Conservation (phyloP, 2,329 filamentous ascomycete genomes). For the Colletotrichum musicola region DNA sequence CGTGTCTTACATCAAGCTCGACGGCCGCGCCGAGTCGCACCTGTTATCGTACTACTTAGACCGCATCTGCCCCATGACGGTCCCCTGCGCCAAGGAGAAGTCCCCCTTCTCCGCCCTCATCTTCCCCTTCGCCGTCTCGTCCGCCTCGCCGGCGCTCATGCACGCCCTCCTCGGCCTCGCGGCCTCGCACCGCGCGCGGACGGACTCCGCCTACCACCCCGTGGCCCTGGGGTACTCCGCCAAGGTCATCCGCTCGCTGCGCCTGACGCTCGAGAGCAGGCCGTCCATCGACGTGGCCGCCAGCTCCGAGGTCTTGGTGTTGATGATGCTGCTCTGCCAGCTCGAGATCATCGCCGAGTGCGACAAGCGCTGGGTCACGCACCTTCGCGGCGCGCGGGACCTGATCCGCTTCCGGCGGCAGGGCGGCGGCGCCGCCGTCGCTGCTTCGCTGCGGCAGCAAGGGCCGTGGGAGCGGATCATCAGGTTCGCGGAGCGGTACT, state of each 20-base stretch:
- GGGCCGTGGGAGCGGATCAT: constrained; percentile 40
- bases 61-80: constrained; percentile 38
- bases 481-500: constrained; percentile 53
- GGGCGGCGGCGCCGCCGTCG: constrained; percentile 14
- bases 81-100: constrained; percentile 27
- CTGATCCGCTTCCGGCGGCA: constrained; percentile 52
- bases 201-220: constrained; percentile 23
- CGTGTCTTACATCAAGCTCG: constrained; percentile 26
- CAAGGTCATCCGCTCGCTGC: constrained; percentile 37
- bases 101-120: constrained; percentile 38
- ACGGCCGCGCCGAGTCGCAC: constrained; percentile 24
- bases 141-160: constrained; percentile 37
- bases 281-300: constrained; percentile 27
- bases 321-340: constrained; percentile 40
- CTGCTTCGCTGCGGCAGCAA: constrained; percentile 16
- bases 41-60: constrained; percentile 38
- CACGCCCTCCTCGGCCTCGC: constrained; percentile 38
- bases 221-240: constrained; percentile 37
- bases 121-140: constrained; percentile 38
- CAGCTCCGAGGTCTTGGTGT: constrained; percentile 36
- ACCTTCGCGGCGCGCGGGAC: constrained; percentile 57
- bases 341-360: constrained; percentile 47
- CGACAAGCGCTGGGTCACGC: constrained; percentile 57
- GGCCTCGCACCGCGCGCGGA: constrained; percentile 37
- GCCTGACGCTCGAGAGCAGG: constrained; percentile 23